These are phyloP conservation scores for Colletotrichum sansevieriae DNA, from an alignment of 2,329 filamentous ascomycete species.

Conservation along the genomic window DNA sequence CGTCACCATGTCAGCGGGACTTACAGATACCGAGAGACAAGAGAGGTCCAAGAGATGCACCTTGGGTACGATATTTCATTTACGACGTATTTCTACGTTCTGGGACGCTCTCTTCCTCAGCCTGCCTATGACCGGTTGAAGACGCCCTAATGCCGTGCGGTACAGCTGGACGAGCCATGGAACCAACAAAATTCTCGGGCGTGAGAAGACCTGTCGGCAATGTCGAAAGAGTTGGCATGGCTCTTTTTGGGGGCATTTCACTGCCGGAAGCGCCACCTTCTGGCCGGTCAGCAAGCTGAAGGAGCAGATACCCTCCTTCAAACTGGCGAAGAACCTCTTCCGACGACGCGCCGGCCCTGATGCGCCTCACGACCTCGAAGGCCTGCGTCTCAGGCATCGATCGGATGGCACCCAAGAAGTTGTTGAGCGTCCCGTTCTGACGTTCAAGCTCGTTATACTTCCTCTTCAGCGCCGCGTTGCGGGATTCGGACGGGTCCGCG, in stretches of 20 bases:
- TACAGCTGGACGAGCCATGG: not conserved
- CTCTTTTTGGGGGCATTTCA: not conserved
- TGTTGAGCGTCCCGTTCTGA: conserved; percentile 6
- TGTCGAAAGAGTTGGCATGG: not conserved
- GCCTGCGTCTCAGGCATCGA: conserved; percentile 25
- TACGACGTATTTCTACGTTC: not conserved
- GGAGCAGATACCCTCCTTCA: conserved; percentile 4
- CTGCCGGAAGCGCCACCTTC: not conserved
- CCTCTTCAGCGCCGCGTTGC: conserved; percentile 22
- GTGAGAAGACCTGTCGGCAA: not conserved
- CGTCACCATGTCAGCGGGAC: not conserved
- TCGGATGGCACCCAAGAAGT: conserved; percentile 17
- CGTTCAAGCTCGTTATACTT: conserved; percentile 12
- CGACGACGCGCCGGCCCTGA: conserved; percentile 10
- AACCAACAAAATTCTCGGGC: not conserved
- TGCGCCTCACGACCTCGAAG: not conserved
- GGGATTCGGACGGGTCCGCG: conserved; percentile 45
- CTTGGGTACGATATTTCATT: not conserved
- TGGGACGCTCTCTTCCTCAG: not conserved
- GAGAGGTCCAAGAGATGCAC: not conserved
- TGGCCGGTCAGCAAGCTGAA: conserved; percentile 5
- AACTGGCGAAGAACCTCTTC: conserved; percentile 18
- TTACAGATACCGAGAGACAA: not conserved
- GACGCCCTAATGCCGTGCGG: not conserved
- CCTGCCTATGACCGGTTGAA: not conserved